phyloP scores from a whole-genome alignment of 768 basidiomycete species.

The Ramaria rubella region DNA sequence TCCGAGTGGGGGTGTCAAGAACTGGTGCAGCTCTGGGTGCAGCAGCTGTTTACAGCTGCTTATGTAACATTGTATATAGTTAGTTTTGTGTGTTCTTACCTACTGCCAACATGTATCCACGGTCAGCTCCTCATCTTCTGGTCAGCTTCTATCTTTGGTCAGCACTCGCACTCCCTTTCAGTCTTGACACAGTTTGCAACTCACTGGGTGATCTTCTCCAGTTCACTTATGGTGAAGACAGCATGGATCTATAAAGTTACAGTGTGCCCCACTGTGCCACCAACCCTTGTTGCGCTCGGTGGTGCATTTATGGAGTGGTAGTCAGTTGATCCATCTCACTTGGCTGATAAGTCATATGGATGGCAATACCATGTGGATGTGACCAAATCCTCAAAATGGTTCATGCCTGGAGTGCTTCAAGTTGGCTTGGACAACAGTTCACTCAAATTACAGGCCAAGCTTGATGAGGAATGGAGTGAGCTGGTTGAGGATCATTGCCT shows the following conservation, averaged over 20 bases:
- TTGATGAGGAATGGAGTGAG: slow-evolving; percentile 72
- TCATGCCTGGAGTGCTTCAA: slow-evolving; percentile 73
- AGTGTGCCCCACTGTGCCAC: too few relatives aligned
- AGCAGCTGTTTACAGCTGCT: too few relatives aligned
- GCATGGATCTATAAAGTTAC: too few relatives aligned
- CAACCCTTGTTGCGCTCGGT: too few relatives aligned
- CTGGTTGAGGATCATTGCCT: slow-evolving; percentile 67
- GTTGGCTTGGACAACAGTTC: slow-evolving; percentile 84
- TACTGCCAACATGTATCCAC: too few relatives aligned
- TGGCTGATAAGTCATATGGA: slow-evolving; percentile 79
- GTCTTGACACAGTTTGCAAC: slow-evolving; percentile 94
- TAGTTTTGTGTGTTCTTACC: too few relatives aligned
- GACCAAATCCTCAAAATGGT: slow-evolving; percentile 74
- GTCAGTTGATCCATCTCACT: slow-evolving; percentile 80
- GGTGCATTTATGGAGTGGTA: slow-evolving; percentile 97
- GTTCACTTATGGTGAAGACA: slow-evolving; percentile 96
- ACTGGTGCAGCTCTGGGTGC: too few relatives aligned
- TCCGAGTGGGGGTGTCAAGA: too few relatives aligned
- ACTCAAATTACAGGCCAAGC: slow-evolving; percentile 69
- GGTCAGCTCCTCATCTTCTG: too few relatives aligned
- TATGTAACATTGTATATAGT: too few relatives aligned
- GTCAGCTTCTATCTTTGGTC: too few relatives aligned
- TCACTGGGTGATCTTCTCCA: slow-evolving; percentile 95
- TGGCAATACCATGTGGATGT: slow-evolving; percentile 93
- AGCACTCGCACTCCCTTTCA: too few relatives aligned